Conservation (phyloP, 768 basidiomycete species). For the Tephrocybe rancida region DNA sequence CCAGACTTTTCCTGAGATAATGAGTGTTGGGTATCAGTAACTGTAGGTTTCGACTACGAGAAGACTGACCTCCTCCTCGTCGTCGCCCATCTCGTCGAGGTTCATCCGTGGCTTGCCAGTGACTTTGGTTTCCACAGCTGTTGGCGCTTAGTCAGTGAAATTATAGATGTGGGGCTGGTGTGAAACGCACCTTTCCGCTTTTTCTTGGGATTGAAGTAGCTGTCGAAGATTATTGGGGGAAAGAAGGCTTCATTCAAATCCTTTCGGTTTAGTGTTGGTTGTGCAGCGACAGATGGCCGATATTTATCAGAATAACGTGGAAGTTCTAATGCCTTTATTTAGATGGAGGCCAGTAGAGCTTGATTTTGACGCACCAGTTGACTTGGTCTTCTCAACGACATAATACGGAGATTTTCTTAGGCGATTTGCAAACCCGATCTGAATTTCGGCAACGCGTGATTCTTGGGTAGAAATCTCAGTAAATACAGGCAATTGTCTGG, state of each 20-base stretch:
- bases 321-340: conserved; percentile 48
- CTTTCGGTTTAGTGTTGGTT: conserved; percentile 68
- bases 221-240: conserved; percentile 73
- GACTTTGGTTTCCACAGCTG: conserved; percentile 30
- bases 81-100: conserved; percentile 69
- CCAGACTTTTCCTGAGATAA: conserved; percentile 63
- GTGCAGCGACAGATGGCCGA: conserved; percentile 57
- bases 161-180: neutral
- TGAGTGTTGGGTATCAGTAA: neutral
- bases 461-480: conserved; percentile 69
- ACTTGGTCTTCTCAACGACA: conserved; percentile 70
- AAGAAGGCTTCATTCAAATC: conserved; percentile 80
- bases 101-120: conserved; percentile 48
- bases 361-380: conserved; percentile 41
- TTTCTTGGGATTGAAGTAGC: conserved; percentile 76
- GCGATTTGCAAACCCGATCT: conserved; percentile 65
- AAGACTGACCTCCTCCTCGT: conserved; percentile 56
- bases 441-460: conserved; percentile 63
- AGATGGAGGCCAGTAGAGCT: conserved; percentile 18
- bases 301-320: conserved; percentile 88
- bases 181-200: conserved; percentile 53
- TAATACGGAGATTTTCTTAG: conserved; percentile 75
- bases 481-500: conserved; percentile 69
- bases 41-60: neutral
- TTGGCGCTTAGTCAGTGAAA: too few relatives aligned